These are phyloP conservation scores for Nicotiana otophora DNA, from an alignment of 257 asterid species.

Conservation along the genomic window DNA sequence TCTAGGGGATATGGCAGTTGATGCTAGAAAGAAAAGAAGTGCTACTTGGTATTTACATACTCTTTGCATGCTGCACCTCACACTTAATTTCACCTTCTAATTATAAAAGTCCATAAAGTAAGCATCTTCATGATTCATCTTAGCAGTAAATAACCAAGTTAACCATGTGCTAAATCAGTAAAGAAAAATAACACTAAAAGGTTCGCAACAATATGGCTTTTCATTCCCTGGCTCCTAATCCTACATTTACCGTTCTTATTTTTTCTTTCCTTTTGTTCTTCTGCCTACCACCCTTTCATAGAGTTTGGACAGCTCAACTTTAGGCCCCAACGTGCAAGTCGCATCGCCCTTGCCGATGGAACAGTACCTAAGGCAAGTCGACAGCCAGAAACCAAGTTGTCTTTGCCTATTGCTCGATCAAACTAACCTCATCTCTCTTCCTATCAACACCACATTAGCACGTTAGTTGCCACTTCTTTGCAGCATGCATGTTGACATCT, in stretches of 20 bases:
- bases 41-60: conserved; percentile 19
- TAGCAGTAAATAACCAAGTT: background rate
- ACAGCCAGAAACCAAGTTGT: conserved; percentile 31
- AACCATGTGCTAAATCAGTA: background rate
- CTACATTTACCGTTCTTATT: background rate
- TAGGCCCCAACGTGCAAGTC: conserved; percentile 44
- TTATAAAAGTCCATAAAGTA: conserved; percentile 10
- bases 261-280: background rate
- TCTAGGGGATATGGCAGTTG: too few relatives aligned
- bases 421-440: conserved; percentile 28
- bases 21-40: too few relatives aligned
- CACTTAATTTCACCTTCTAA: conserved; percentile 28
- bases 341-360: conserved; percentile 33
- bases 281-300: conserved; percentile 23
- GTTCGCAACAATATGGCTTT: background rate
- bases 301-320: conserved; percentile 2
- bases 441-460: conserved; percentile 56
- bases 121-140: background rate
- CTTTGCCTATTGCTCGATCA: conserved; percentile 51
- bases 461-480: conserved; percentile 55
- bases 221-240: background rate
- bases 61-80: conserved; percentile 43
- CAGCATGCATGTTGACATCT: conserved; percentile 25
- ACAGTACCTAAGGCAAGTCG: conserved; percentile 35
- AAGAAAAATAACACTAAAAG: background rate